Evolutionary conservation across 371 early-diverging fungal species (phyloP), one percentile per base, ranked within the genome.

Genomic region (Apophysomyces sp.): DNA sequence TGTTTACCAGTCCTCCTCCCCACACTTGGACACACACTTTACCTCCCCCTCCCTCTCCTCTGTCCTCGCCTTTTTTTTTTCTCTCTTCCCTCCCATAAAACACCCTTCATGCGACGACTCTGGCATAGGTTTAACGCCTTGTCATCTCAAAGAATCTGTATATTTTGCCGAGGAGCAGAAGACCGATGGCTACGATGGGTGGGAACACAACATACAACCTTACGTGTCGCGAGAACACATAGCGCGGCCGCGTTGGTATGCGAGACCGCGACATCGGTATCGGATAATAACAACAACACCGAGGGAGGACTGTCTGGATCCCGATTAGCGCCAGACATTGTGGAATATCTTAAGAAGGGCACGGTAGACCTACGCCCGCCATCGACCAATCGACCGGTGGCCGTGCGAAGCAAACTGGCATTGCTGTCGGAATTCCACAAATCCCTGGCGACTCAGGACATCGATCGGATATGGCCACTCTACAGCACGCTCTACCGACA

Each of bases 381-480:
- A 29, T 40, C 21, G 18, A 21, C 53, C 4, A 58, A 31, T 30
- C 26, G 27, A 32, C 21, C 27, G 57, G 41, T 36, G 30, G 27
- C 53, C 13, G 29, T 32, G n/a, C 36, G 56, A 44, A 68, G 55
- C 49, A 74, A 69, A 57, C 55, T 67, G 24, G 27, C 53, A 0
- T 32, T 68, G n/a, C 39, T 78, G 16, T 73, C 77, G 4, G 63
- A 74, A 52, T 74, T 81, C 34, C 66, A 81, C 34, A 65, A 68
- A 53, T 61, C 66, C 3, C 57, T 81, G 30, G 64, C 74, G 6
- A 76, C 81, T 5, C 74, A 78, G 54, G 73, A 78, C 53, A 68
- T 81, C 30, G 78, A 77, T 27, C 63, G 49, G 16, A 73, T 81
- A n/a, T 81, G 81, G 81, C 78, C 81, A n/a, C 16, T 72, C 39